Percentiles rank a stretch among this genome's conserved stretches.
Evolutionary conservation across 2,329 filamentous ascomycete genomes (phyloP).

Genomic region (Cladosporium cucumerinum): DNA sequence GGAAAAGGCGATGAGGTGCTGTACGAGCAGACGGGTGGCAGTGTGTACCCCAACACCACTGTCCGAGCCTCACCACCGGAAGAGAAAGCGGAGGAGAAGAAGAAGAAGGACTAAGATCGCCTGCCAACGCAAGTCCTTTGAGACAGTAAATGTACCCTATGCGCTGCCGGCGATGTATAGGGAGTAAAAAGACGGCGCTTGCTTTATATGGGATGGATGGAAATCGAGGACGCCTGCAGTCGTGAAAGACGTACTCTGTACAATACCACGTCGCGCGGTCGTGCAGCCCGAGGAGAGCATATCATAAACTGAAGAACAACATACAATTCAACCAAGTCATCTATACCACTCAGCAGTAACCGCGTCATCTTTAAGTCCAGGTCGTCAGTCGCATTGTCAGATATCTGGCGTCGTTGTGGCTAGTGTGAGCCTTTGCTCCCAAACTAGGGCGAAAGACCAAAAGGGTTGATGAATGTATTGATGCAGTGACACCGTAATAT

Average conservation of each 20-base stretch:
- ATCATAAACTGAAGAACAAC: background rate
- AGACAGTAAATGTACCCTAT: background rate
- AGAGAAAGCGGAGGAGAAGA: background rate
- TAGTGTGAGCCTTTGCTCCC: background rate
- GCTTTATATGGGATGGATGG: background rate
- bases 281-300: background rate
- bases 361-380: no score
- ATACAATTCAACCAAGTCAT: background rate
- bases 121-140: background rate
- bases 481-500: background rate
- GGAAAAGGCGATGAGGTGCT: conserved; percentile 80
- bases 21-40: conserved; percentile 60
- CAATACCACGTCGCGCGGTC: background rate
- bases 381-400: background rate
- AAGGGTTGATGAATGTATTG: background rate
- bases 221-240: background rate
- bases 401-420: background rate
- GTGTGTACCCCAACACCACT: conserved; percentile 30
- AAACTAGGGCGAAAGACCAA: background rate
- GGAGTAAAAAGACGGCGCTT: background rate
- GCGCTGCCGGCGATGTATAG: background rate
- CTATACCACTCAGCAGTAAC: background rate
- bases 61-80: conserved; percentile 20
- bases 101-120: background rate
- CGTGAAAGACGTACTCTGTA: background rate